phyloP scores from a whole-genome alignment of 495 filamentous ascomycete genomes.

The Aspergillus steynii region DNA sequence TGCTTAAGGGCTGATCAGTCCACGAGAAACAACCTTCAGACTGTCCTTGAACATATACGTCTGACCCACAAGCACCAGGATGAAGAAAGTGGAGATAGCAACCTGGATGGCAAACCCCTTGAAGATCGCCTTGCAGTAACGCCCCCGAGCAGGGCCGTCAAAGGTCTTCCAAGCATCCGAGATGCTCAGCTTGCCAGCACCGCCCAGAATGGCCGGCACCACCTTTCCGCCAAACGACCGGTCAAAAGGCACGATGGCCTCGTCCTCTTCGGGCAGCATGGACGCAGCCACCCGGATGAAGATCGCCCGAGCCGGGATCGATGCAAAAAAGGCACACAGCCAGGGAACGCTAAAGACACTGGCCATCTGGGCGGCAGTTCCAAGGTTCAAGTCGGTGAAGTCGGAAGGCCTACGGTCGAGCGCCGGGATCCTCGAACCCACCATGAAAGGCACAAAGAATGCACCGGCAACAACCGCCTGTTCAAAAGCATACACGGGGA shows the following conservation, averaged over 20 bases:
- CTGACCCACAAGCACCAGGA: conserved; percentile 36
- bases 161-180: conserved; percentile 73
- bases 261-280: conserved; percentile 65
- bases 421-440: conserved; percentile 27
- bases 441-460: conserved; percentile 41
- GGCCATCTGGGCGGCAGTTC: conserved; percentile 30
- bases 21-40: not conserved
- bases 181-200: conserved; percentile 66
- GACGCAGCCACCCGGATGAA: conserved; percentile 71
- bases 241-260: conserved; percentile 77
- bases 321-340: conserved; percentile 47
- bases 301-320: conserved; percentile 62
- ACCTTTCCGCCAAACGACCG: conserved; percentile 64
- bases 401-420: conserved; percentile 18
- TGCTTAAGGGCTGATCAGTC: not conserved
- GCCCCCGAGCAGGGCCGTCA: conserved; percentile 60
- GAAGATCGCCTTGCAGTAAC: conserved; percentile 65
- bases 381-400: conserved; percentile 21
- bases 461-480: conserved; percentile 33
- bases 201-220: conserved; percentile 62
- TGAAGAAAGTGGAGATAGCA: conserved; percentile 43
- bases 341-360: conserved; percentile 35
- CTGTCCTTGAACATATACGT: conserved; percentile 19
- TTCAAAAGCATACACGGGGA: conserved; percentile 51
- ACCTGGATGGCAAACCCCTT: conserved; percentile 61